These are phyloP conservation scores for Globisporangium sylvaticum DNA, from an alignment of 352 stramenopile species.

Conservation along the genomic window DNA sequence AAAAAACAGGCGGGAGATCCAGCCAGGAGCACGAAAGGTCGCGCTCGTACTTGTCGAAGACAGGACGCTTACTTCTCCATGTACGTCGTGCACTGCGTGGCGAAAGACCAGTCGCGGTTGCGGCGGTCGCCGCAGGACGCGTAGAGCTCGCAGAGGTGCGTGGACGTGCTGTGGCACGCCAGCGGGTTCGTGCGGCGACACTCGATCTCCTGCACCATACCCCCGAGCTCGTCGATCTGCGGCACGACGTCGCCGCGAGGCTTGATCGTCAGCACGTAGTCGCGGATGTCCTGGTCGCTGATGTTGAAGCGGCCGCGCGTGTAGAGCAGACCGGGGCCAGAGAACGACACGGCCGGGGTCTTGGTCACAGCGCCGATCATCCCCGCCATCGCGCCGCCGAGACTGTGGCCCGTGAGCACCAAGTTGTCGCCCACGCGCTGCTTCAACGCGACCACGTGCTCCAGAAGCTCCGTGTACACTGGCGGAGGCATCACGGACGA, in stretches of 20 bases:
- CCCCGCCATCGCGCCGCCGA: slow-evolving; percentile 78
- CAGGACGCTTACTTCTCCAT: slow-evolving; percentile 24
- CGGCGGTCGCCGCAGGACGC: slow-evolving; percentile 76
- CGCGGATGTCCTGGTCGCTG: slow-evolving; percentile 62
- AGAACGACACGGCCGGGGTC: slow-evolving; percentile 80
- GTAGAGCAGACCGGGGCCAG: slow-evolving; percentile 72
- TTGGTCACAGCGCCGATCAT: slow-evolving; percentile 85
- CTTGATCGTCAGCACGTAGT: slow-evolving; percentile 88
- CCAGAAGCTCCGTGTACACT: slow-evolving; percentile 69
- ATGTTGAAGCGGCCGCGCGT: slow-evolving; percentile 75
- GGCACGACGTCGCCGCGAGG: slow-evolving; percentile 74
- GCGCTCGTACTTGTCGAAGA: background rate
- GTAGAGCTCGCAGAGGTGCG: slow-evolving; percentile 83
- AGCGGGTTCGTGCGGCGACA: slow-evolving; percentile 74
- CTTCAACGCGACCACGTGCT: slow-evolving; percentile 55
- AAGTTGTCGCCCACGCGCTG: slow-evolving; percentile 66
- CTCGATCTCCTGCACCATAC: slow-evolving; percentile 88
- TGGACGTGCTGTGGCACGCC: slow-evolving; percentile 79
- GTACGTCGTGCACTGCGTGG: slow-evolving; percentile 68
- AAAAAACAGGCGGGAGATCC: background rate
- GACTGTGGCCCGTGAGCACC: slow-evolving; percentile 80
- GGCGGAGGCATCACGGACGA: slow-evolving; percentile 67
- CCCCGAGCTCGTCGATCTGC: slow-evolving; percentile 73
- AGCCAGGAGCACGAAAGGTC: background rate
- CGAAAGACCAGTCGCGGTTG: slow-evolving; percentile 73